These are phyloP conservation scores for Sporothrix dimorphospora DNA, from an alignment of 2,329 filamentous ascomycete genomes.

Conservation along the genomic window DNA sequence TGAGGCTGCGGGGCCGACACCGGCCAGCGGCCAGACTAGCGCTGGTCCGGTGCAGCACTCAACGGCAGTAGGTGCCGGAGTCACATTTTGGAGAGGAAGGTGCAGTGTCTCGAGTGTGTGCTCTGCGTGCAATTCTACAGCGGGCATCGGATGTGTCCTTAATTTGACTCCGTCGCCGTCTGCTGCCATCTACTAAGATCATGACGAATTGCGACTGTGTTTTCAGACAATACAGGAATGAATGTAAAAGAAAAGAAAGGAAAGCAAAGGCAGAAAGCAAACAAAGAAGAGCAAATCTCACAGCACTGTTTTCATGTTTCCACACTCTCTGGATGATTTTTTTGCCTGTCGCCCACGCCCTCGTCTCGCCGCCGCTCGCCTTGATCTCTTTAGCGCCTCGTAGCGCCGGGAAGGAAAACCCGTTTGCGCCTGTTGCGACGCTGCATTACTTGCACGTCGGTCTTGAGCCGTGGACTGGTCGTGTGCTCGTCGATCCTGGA, in stretches of 20 bases:
- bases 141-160: no score
- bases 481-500: slow-evolving; percentile 19
- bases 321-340: background rate
- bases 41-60: slow-evolving; percentile 3
- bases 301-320: background rate
- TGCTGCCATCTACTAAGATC: background rate
- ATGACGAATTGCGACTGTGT: background rate
- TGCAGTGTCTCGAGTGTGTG: background rate
- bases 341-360: background rate
- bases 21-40: slow-evolving; percentile 20
- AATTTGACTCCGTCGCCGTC: background rate
- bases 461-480: background rate
- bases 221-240: background rate
- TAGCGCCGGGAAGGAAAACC: slow-evolving; percentile 19
- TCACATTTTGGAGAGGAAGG: slow-evolving; percentile 20
- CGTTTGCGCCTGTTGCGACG: slow-evolving; percentile 3
- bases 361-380: slow-evolving; percentile 10
- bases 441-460: background rate
- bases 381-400: background rate
- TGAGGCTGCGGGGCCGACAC: slow-evolving; percentile 22
- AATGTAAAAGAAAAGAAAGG: background rate
- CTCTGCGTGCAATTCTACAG: background rate
- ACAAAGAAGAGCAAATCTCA: background rate
- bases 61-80: slow-evolving; percentile 17
- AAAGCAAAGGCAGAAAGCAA: no score